Conservation (phyloP, 1,139 yeast genomes). For the Suhomyces anneliseae region DNA sequence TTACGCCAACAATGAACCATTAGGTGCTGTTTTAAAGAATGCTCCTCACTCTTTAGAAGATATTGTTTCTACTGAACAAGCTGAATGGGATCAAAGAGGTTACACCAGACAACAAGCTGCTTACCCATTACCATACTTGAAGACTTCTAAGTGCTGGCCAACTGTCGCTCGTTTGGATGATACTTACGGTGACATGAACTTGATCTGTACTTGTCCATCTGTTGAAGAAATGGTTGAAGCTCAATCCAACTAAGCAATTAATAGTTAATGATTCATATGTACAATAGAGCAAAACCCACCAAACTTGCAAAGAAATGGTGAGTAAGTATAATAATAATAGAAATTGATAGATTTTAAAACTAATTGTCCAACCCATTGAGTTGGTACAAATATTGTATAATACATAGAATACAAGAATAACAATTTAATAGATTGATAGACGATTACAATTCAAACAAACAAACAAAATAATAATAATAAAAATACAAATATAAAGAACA, state of each 20-base stretch:
- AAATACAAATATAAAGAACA: no score
- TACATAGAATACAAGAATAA: neutral
- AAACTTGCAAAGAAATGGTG: neutral
- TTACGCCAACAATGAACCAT: conserved; percentile 63
- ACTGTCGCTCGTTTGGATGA: conserved; percentile 90
- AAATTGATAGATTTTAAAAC: neutral
- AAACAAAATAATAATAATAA: no score
- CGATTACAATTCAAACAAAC: no score
- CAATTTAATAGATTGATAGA: no score
- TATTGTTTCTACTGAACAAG: conserved; percentile 54
- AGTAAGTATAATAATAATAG: no score
- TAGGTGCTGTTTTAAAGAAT: conserved; percentile 76
- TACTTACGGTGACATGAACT: conserved; percentile 88
- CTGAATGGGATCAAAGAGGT: conserved; percentile 78
- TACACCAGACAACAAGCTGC: conserved; percentile 94
- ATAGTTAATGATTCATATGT: neutral
- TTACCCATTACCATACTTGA: conserved; percentile 76
- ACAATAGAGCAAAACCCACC: neutral
- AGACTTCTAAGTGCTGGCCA: conserved; percentile 89
- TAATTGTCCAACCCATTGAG: neutral
- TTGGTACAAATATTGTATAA: conserved; percentile 3
- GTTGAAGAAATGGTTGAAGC: conserved; percentile 64
- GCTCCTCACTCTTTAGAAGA: conserved; percentile 92
- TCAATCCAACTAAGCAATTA: conserved; percentile 2
- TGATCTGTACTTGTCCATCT: conserved; percentile 90